A percentile compares a stretch with the other conserved stretches of the same genome.
Conservation (phyloP, 2,329 filamentous ascomycete genomes). For the Botryotinia calthae region DNA sequence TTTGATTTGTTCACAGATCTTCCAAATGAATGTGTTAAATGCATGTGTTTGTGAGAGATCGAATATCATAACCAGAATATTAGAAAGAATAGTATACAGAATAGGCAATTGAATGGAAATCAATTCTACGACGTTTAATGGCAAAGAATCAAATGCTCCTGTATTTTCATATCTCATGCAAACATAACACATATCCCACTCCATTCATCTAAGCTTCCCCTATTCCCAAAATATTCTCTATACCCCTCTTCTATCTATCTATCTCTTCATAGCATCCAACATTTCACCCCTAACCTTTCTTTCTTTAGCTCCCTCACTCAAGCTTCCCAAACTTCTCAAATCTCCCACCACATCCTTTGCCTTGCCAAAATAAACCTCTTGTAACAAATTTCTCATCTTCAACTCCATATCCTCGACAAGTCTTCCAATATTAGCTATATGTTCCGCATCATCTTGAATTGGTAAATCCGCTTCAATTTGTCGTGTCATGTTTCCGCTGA, state of each 20-base stretch:
- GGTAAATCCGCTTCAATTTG: conserved; percentile 91
- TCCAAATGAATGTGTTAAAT: neutral
- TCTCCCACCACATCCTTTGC: conserved; percentile 98
- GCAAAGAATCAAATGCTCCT: conserved; percentile 6
- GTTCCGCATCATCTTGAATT: conserved; percentile 84
- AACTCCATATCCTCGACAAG: conserved; percentile 99
- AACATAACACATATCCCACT: conserved; percentile 9
- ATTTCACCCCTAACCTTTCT: conserved; percentile 84
- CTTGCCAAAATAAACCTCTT: conserved; percentile 99
- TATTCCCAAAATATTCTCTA: neutral
- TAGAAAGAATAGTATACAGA: neutral
- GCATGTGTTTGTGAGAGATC: neutral
- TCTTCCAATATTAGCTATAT: conserved; percentile 91
- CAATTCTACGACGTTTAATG: neutral
- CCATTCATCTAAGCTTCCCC: neutral
- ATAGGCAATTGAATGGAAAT: neutral
- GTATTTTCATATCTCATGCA: conserved; percentile 17
- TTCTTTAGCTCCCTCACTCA: conserved; percentile 83
- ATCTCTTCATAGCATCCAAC: conserved; percentile 59
- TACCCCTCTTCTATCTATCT: neutral
- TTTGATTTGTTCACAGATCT: neutral
- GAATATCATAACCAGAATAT: neutral
- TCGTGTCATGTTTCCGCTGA: conserved; percentile 96
- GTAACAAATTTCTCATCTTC: conserved; percentile 96
- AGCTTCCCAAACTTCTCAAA: conserved; percentile 76